Percentiles rank a stretch among this genome's conserved stretches.
These are phyloP conservation scores for Vitis hybrid DNA, from an alignment of 177 flowering plant species.

Conservation along the genomic window DNA sequence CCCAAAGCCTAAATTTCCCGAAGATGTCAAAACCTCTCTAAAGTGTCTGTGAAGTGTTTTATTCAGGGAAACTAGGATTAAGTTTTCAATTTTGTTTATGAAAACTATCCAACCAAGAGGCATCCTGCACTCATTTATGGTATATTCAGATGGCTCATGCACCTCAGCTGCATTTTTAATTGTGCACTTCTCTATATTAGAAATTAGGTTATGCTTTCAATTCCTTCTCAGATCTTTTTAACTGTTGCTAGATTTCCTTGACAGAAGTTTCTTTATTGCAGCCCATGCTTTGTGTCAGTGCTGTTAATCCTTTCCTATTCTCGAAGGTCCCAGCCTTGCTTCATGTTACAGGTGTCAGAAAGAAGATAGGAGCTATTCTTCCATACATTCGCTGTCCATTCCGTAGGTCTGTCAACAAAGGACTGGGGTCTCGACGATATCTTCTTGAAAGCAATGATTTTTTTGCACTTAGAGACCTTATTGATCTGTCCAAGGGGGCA, in stretches of 20 bases:
- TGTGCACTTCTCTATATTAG: background rate
- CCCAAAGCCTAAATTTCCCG: too few species aligned
- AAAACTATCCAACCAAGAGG: background rate
- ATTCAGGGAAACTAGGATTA: background rate
- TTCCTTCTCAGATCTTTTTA: conserved; percentile 2
- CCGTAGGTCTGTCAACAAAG: conserved; percentile 64
- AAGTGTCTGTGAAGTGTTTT: too few species aligned
- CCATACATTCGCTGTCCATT: conserved; percentile 90
- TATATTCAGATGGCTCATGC: too few species aligned
- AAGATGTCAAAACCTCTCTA: too few species aligned
- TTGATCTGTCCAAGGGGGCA: conserved; percentile 93
- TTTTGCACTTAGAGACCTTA: conserved; percentile 88
- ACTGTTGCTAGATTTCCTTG: background rate
- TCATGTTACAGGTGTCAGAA: conserved; percentile 77
- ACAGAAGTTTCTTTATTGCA: conserved; percentile 33
- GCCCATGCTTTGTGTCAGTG: conserved; percentile 99
- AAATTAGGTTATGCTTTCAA: background rate
- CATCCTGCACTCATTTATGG: background rate
- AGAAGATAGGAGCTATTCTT: conserved; percentile 69
- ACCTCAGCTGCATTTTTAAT: background rate
- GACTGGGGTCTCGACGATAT: conserved; percentile 83
- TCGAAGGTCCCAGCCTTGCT: conserved; percentile 80
- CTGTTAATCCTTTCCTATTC: conserved; percentile 89
- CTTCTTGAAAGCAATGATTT: conserved; percentile 91
- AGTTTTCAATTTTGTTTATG: background rate